Evolutionary conservation across 2,329 filamentous ascomycete genomes (phyloP), one percentile per base, ranked within the genome.

Genomic region (Chaetomium olivaceum): DNA sequence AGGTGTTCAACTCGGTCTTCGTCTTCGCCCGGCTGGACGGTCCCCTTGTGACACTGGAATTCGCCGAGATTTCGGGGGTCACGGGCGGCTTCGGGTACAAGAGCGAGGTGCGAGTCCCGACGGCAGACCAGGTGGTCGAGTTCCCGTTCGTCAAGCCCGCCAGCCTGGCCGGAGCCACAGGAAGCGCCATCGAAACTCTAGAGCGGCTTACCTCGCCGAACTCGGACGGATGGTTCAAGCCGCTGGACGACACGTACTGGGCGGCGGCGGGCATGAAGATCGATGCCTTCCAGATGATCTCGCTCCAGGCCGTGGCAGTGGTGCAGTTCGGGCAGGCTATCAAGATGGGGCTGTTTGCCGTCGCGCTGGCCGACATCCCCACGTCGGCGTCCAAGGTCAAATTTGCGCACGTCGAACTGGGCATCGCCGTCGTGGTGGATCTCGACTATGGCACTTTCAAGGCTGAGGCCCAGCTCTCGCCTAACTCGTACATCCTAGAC

Each of bases 81-180:
- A 62, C 52, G 0, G 73, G 72, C 27, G 80, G 79, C 0, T 79
- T 82, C 56, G 80, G 80, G 0, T 80, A 78, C 68, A 81, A 82
- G 50, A 73, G 66, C 6, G 63, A 61, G 2, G 58, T 82, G 0
- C 68, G 68, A 2, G 11, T 61, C 29, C 54, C 54, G 19, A 57
- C 54, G 4, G 54, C 31, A 12, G 54, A 39, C 31, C 31, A 39
- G 31, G 21, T 57, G 9, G 54, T 25, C 12, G 14, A 39, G 4
- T 60, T 33, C 29, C 58, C 2, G 33, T 74, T 46, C 25, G 23
- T 46, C 0, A 39, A 57, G 21, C 21, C 31, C 31, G 14, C 54
- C 31, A 9, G 21, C 19, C 54, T 56, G 8, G n/a, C 11, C 1
- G 54, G 54, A 9, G 54, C 31, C 31, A 39, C 54, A n/a, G 54